Base-by-base conservation (phyloP, 495 filamentous ascomycete species). In the Neurospora sp. region DNA sequence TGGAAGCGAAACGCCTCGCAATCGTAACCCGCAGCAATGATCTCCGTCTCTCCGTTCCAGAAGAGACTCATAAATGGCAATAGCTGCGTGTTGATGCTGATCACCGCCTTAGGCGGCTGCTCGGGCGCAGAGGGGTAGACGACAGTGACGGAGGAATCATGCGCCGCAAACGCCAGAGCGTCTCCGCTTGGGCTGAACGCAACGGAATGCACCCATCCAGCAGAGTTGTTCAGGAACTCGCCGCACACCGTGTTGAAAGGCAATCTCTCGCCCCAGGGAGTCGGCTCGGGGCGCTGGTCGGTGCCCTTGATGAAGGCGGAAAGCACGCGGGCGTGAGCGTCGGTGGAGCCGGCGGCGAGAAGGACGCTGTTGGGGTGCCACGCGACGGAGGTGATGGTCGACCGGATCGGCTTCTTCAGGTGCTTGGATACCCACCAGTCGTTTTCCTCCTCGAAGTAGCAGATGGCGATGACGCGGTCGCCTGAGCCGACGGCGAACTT, bases 341-440 rank as follows among this genome's bases (percentile, higher is more conserved):
- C 96, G 5, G 96, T 97, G 17, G 93, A 96, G 37, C 96, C 96
- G 71, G 96, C 93, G 3, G 94, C 96, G 7, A 99, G 87, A 15
- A 99, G 89, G 2, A 98, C 96, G 2, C 92, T 94, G 84, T 99
- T 99, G 17, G 96, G 96, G 79, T 99, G 96, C 96, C 96, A 99
- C 62, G 89, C 91, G 24, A 99, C 88, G 2, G 92, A 93, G 54
- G 96, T 98, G 77, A 99, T 93, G 66, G 96, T 99, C 78, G 92
- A 95, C 70, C 96, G 92, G 77, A 98, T 96, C 7, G 96, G 96
- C 86, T 98, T 98, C 88, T 97, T 98, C 73, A 99, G 82, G 82
- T 99, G 96, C 86, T 98, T 99, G 42, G 94, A 97, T 8, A 98
- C 95, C 96, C 96, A 99, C 96, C 96, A 98, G 84, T 98, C 93